Percentiles rank a stretch among this genome's conserved stretches.
Evolutionary conservation across 139 green algal species (phyloP).

Genomic region (Micractinium conductrix): DNA sequence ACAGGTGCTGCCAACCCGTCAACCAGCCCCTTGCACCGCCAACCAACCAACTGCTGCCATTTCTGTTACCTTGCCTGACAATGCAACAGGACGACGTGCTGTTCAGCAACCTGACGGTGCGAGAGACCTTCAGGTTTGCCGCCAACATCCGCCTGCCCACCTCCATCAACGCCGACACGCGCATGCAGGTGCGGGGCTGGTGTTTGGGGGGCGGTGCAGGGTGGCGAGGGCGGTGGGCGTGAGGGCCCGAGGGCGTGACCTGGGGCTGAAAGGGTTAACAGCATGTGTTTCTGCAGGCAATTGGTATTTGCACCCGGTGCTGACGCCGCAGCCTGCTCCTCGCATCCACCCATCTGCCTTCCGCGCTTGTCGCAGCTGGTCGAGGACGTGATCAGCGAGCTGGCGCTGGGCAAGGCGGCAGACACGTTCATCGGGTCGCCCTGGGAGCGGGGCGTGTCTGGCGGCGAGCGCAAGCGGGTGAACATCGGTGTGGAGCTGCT

Average conservation of each 20-base stretch:
- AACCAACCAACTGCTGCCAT: too few relatives aligned
- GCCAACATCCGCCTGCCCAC: constrained; percentile 59
- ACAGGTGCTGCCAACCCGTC: too few relatives aligned
- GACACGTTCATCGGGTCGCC: constrained; percentile 62
- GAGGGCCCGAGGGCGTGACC: too few relatives aligned
- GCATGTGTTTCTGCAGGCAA: too few relatives aligned
- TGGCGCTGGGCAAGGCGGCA: constrained; percentile 49
- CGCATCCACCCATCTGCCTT: background rate
- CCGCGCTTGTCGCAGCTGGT: constrained; percentile 1
- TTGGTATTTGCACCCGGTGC: too few relatives aligned
- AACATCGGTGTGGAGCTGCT: too few relatives aligned
- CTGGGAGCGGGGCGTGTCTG: constrained; percentile 49
- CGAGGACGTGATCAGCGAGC: constrained; percentile 46
- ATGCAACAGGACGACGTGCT: constrained; percentile 67
- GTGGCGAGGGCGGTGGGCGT: too few relatives aligned
- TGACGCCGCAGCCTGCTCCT: too few relatives aligned
- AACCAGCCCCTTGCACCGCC: too few relatives aligned
- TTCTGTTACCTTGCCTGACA: too few relatives aligned
- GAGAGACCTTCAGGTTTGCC: constrained; percentile 69
- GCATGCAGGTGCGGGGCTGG: background rate
- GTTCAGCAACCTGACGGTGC: constrained; percentile 66
- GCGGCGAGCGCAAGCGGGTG: constrained; percentile 61
- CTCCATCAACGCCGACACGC: constrained; percentile 30
- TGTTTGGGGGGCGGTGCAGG: too few relatives aligned
- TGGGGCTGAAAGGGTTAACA: too few relatives aligned